These are phyloP conservation scores for Cladosporium sp. DNA, from an alignment of 2,329 filamentous ascomycete genomes.

Conservation along the genomic window DNA sequence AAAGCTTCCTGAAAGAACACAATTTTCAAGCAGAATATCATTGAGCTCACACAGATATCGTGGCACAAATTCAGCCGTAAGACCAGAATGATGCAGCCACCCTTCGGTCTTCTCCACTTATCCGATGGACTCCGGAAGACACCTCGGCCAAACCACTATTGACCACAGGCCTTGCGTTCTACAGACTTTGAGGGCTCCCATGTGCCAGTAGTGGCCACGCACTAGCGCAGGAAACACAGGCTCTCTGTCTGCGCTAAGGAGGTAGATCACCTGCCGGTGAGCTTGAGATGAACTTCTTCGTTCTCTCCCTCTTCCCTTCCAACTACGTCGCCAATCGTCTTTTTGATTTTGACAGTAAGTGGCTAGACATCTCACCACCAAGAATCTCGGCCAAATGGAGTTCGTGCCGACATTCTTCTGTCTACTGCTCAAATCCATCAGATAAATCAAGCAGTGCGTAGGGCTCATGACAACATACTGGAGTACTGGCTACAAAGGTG, in stretches of 20 bases:
- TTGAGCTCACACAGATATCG: too few species aligned
- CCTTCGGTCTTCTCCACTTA: neutral
- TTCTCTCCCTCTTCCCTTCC: neutral
- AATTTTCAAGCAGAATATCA: too few species aligned
- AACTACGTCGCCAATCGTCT: too few species aligned
- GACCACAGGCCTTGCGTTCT: neutral
- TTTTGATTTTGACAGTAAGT: too few species aligned
- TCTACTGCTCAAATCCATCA: slow-evolving; percentile 30
- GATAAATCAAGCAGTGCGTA: slow-evolving; percentile 13
- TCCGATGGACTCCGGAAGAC: neutral
- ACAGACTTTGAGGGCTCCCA: neutral
- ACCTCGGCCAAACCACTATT: slow-evolving; percentile 4
- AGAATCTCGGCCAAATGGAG: neutral
- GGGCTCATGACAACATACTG: too few species aligned
- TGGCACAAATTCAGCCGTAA: too few species aligned
- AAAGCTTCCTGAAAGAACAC: too few species aligned
- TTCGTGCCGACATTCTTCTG: slow-evolving; percentile 25
- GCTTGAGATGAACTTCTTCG: neutral
- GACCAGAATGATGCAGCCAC: too few species aligned
- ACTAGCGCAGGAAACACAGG: neutral
- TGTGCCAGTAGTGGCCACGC: neutral
- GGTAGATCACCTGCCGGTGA: neutral
- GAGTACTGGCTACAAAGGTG: neutral
- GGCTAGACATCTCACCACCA: too few species aligned
- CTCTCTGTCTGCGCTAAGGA: slow-evolving; percentile 1